phyloP scores from a whole-genome alignment of 306 rosid genomes.

The Alnus glutinosa region DNA sequence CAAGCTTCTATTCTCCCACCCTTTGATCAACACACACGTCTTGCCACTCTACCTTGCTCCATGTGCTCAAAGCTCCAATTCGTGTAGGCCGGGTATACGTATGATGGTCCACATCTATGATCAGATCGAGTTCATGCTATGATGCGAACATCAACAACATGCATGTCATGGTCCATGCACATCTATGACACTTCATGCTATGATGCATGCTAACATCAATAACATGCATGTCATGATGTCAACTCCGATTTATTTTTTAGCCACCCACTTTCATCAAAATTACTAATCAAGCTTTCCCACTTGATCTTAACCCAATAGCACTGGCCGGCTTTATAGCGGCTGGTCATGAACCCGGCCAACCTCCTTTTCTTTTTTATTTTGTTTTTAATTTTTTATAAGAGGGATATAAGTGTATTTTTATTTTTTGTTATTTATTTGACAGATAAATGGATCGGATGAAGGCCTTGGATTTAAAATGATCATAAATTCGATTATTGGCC shows the following conservation, averaged over 20 bases:
- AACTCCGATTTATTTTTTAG: constrained; percentile 10
- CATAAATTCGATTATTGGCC: no score
- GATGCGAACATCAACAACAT: not conserved
- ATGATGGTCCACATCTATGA: constrained; percentile 14
- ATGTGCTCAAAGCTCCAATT: constrained; percentile 10
- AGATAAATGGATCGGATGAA: no score
- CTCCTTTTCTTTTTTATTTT: not conserved
- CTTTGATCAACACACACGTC: not conserved
- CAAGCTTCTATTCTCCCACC: not conserved
- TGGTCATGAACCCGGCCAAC: not conserved
- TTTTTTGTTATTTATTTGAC: no score
- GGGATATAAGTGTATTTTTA: no score
- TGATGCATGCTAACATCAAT: not conserved
- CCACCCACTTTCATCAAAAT: constrained; percentile 19
- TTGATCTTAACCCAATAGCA: not conserved
- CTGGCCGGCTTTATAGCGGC: not conserved
- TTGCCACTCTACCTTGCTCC: constrained; percentile 3
- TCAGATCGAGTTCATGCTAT: not conserved
- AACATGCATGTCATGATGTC: not conserved
- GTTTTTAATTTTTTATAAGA: no score
- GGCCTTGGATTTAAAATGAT: no score
- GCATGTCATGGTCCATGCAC: constrained; percentile 1
- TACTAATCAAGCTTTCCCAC: constrained; percentile 7
- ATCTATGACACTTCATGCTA: not conserved
- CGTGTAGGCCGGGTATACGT: not conserved